phyloP scores from a whole-genome alignment of 192 early-diverging fungal genomes.

The Coemansia asiatica region DNA sequence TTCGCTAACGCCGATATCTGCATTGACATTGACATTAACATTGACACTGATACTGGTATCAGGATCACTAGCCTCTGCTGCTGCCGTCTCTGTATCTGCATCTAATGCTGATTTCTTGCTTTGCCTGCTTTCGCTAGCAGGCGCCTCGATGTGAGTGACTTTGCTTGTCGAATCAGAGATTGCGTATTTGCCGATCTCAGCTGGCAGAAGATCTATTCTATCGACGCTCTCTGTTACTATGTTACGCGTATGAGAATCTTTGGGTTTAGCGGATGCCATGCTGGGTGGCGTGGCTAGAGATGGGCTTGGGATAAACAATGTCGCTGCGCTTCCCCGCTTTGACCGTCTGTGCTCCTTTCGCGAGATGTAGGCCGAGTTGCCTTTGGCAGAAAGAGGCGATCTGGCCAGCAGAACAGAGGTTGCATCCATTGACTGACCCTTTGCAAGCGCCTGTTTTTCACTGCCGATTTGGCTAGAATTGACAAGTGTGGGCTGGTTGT shows the following conservation, averaged over 20 bases:
- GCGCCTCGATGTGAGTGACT: not conserved
- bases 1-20: no score
- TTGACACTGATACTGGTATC: not conserved
- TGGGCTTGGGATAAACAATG: slow-evolving; percentile 36
- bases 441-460: not conserved
- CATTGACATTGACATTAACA: not conserved
- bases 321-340: slow-evolving; percentile 47
- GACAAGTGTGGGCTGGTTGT: slow-evolving; percentile 42
- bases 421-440: not conserved
- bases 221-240: not conserved
- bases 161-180: not conserved
- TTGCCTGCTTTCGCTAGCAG: not conserved
- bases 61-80: no score
- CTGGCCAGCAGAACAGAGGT: not conserved
- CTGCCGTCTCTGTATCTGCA: not conserved
- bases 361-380: slow-evolving; percentile 14
- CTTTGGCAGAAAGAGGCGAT: slow-evolving; percentile 3
- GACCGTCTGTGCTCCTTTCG: slow-evolving; percentile 40
- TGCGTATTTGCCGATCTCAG: not conserved
- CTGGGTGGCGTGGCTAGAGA: not conserved
- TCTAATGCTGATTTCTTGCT: not conserved
- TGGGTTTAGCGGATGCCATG: slow-evolving; percentile 30
- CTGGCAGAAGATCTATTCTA: not conserved
- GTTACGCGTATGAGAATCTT: slow-evolving; percentile 21
- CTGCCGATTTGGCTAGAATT: slow-evolving; percentile 10